Evolutionary conservation across 371 early-diverging fungal species (phyloP), one percentile per base, ranked within the genome.

Genomic region (Apophysomyces ossiformis): DNA sequence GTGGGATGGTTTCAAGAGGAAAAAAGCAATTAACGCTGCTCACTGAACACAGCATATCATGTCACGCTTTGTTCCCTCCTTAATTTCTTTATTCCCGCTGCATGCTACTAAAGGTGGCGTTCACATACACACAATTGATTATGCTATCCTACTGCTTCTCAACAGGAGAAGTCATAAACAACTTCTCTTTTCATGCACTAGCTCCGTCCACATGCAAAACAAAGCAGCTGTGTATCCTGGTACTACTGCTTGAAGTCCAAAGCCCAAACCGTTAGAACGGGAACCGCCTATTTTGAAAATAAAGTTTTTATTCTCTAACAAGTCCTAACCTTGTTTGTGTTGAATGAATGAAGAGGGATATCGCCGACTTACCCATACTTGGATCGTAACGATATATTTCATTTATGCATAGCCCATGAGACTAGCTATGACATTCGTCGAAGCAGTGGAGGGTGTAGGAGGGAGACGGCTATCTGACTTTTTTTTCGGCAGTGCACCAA

Each of bases 211-310:
- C 41, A 41, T 16, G 54, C 54, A 50, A 50, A 26, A 50, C 54
- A 50, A 50, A 50, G 26, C 54, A 50, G 54, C 9, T 50, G 54
- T 50, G 54, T 50, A 50, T 16, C 54, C 54, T 50, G 21, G 54
- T 50, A 50, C 54, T 50, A 50, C 54, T 50, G 54, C 54, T 21
- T 50, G 18, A 50, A 18, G 9, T 32, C 2, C 18, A 50, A 50
- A 21, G 54, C 8, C 54, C 54, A 50, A 18, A 50, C 9, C 9
- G 21, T 18, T 18, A 50, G 54, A 50, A 50, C 54, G 54, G 54
- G 54, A 21, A 50, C 54, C 54, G 21, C 54, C 54, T 13, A 21
- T n/a, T 50, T 50, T 50, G 18, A 21, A 21, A 50, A 50, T 50
- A 50, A 50, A 21, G 54, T 50, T 50, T 7, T 21, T 50, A 21